Conservation (phyloP, 768 basidiomycete species). For the Calocybe indica region DNA sequence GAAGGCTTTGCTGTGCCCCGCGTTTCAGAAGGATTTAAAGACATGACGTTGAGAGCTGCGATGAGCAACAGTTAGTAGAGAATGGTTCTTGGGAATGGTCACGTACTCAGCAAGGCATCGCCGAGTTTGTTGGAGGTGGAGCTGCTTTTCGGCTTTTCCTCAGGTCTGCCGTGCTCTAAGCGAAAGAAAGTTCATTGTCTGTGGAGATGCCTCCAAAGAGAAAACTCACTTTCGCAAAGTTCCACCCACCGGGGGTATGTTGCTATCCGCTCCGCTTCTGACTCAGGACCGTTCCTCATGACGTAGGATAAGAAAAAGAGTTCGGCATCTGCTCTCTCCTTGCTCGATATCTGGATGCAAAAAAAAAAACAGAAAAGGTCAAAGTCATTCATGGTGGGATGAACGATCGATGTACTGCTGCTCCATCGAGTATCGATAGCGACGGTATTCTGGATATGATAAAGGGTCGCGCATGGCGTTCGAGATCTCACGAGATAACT, state of each 20-base stretch:
- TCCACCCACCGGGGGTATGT: conserved; percentile 61
- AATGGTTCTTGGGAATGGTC: background rate
- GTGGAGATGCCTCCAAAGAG: conserved; percentile 2
- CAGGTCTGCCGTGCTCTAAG: conserved; percentile 55
- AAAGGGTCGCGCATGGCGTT: conserved; percentile 46
- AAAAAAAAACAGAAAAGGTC: background rate
- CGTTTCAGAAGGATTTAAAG: background rate
- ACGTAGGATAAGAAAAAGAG: conserved; percentile 74
- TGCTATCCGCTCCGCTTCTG: conserved; percentile 35
- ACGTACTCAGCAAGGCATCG: conserved; percentile 55
- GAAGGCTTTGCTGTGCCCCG: conserved; percentile 18
- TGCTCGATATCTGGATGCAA: conserved; percentile 49
- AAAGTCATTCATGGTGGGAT: no score
- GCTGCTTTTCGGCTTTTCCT: conserved; percentile 22
- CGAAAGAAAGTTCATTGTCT: background rate
- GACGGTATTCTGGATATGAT: conserved; percentile 64
- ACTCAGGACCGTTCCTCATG: conserved; percentile 35
- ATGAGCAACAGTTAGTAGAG: background rate
- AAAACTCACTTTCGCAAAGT: conserved; percentile 54
- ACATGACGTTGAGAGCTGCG: no score
- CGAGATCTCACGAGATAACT: conserved; percentile 24
- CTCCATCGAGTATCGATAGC: conserved; percentile 57
- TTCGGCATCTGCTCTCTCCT: conserved; percentile 77
- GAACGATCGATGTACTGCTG: conserved; percentile 30
- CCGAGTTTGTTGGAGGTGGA: conserved; percentile 46